These are phyloP conservation scores for Suillus tomentosus DNA, from an alignment of 768 basidiomycete species.

Conservation along the genomic window DNA sequence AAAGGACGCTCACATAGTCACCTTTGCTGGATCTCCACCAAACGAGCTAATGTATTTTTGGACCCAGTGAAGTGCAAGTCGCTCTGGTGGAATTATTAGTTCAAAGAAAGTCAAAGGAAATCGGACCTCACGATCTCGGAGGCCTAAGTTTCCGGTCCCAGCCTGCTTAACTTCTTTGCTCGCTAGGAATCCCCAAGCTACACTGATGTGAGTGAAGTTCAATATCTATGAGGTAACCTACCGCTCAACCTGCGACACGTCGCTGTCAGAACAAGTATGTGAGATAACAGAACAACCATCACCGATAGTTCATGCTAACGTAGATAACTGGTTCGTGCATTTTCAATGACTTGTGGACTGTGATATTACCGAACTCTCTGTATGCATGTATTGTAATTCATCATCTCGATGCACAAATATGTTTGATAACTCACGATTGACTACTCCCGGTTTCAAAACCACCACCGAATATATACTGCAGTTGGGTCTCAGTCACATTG, in stretches of 20 bases:
- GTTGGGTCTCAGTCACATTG: not conserved
- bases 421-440: not conserved
- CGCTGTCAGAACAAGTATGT: not conserved
- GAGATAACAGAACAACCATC: not conserved
- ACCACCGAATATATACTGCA: not conserved
- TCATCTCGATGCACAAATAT: not conserved
- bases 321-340: slow-evolving; percentile 23
- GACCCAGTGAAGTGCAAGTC: slow-evolving; percentile 43
- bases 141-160: slow-evolving; percentile 38
- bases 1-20: slow-evolving; percentile 24
- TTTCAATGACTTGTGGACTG: slow-evolving; percentile 23
- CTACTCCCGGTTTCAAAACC: not conserved
- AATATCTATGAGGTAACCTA: slow-evolving; percentile 4
- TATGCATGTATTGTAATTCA: not conserved
- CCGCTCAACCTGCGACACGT: slow-evolving; percentile 18
- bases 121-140: slow-evolving; percentile 35
- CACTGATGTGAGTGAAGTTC: not conserved
- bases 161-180: slow-evolving; percentile 29
- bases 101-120: not conserved
- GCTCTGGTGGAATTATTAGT: slow-evolving; percentile 22
- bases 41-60: slow-evolving; percentile 42
- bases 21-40: slow-evolving; percentile 41
- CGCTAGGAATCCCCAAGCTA: slow-evolving; percentile 34
- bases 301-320: not conserved
- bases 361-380: slow-evolving; percentile 15